A percentile compares a stretch with the other conserved stretches of the same genome.
Evolutionary conservation across 2,329 filamentous ascomycete genomes (phyloP).

Genomic region (Ophiostoma sp.): DNA sequence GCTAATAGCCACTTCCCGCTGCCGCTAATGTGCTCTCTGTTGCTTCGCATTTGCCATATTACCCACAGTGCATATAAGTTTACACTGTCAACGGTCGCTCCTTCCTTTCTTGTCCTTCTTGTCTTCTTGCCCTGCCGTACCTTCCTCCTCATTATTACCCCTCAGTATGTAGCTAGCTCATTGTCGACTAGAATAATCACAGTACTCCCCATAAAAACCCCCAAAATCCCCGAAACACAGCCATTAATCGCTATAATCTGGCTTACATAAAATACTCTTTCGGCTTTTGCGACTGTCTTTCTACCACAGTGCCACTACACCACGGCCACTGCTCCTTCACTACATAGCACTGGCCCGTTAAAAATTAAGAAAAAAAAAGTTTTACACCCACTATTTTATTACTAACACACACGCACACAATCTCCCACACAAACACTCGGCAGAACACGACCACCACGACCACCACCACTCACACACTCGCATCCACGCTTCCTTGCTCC

Average conservation of each 20-base stretch:
- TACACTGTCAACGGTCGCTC: neutral
- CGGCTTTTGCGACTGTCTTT: neutral
- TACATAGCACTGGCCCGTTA: slow-evolving; percentile 22
- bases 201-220: neutral
- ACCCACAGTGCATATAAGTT: neutral
- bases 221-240: neutral
- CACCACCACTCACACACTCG: neutral
- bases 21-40: neutral
- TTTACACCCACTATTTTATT: slow-evolving; percentile 26
- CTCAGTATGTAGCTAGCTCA: neutral
- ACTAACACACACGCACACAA: slow-evolving; percentile 29
- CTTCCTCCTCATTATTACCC: neutral
- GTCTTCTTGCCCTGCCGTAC: neutral
- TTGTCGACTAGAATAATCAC: neutral
- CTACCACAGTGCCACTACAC: neutral
- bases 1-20: neutral
- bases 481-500: slow-evolving; percentile 10
- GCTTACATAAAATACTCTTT: neutral
- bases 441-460: neutral
- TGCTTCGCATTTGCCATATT: neutral
- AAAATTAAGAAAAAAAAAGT: slow-evolving; percentile 31
- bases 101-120: slow-evolving; percentile 1
- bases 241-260: neutral
- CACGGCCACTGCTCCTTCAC: slow-evolving; percentile 20
- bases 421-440: slow-evolving; percentile 9